A percentile compares a stretch with the other conserved stretches of the same genome.
These are phyloP conservation scores for Xylaria longipes DNA, from an alignment of 495 filamentous ascomycete species.

Conservation along the genomic window DNA sequence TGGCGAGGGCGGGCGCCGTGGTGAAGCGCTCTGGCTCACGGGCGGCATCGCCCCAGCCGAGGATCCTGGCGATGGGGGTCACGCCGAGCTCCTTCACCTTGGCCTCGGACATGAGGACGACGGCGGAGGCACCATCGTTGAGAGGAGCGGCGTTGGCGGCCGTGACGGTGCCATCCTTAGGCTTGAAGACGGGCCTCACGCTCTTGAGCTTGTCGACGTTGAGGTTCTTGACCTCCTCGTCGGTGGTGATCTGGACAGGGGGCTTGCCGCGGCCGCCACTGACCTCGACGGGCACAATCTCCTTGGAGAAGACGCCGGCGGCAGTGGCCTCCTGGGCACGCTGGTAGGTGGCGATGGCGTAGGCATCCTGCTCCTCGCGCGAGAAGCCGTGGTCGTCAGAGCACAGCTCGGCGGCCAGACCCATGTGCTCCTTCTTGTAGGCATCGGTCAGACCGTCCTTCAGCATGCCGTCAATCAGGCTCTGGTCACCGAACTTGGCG, in stretches of 20 bases:
- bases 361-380: constrained; percentile 86
- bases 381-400: constrained; percentile 80
- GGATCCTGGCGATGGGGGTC: constrained; percentile 91
- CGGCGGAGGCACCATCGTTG: constrained; percentile 89
- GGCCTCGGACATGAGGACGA: constrained; percentile 89
- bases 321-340: constrained; percentile 87
- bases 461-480: constrained; percentile 85
- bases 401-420: constrained; percentile 89
- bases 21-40: constrained; percentile 93
- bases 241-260: constrained; percentile 75
- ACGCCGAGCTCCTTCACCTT: constrained; percentile 87
- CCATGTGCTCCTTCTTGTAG: constrained; percentile 94
- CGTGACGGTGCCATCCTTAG: constrained; percentile 86
- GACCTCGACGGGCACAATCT: constrained; percentile 91
- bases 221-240: constrained; percentile 97
- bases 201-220: constrained; percentile 88
- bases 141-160: constrained; percentile 97
- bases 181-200: constrained; percentile 85
- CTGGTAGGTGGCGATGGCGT: constrained; percentile 90
- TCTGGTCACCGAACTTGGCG: constrained; percentile 88
- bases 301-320: constrained; percentile 75
- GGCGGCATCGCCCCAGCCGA: constrained; percentile 94
- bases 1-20: constrained; percentile 90
- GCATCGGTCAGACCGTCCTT: constrained; percentile 93
- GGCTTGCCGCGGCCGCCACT: constrained; percentile 90